phyloP scores from a whole-genome alignment of 2,329 filamentous ascomycete species.

The Gliomastix tumulicola region DNA sequence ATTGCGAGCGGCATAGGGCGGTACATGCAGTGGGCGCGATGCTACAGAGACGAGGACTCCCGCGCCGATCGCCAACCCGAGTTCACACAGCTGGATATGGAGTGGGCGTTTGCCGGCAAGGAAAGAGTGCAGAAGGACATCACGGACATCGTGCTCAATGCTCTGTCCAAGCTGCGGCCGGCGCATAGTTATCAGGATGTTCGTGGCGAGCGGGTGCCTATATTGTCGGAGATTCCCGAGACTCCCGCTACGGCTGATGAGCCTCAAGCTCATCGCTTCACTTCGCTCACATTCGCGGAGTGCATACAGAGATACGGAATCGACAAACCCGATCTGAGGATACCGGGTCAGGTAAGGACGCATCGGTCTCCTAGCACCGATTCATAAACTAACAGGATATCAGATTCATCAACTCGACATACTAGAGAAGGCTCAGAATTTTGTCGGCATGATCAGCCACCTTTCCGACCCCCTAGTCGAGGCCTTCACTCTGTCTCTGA shows the following conservation, averaged over 20 bases:
- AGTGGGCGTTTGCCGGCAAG: constrained; percentile 77
- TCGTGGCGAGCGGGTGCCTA: constrained; percentile 22
- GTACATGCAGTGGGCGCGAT: constrained; percentile 91
- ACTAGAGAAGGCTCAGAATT: constrained; percentile 47
- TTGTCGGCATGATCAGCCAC: constrained; percentile 68
- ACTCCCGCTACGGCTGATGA: neutral
- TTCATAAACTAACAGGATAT: neutral
- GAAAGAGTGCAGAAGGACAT: constrained; percentile 22
- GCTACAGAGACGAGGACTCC: constrained; percentile 92
- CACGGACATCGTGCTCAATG: constrained; percentile 22
- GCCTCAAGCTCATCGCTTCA: constrained; percentile 18
- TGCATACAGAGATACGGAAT: constrained; percentile 75
- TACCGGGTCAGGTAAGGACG: constrained; percentile 52
- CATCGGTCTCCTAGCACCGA: neutral
- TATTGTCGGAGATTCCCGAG: constrained; percentile 16
- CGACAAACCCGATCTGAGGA: constrained; percentile 87
- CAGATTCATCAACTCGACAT: constrained; percentile 57
- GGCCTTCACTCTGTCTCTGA: constrained; percentile 59
- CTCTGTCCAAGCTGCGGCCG: constrained; percentile 17
- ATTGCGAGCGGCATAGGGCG: constrained; percentile 80
- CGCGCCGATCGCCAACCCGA: constrained; percentile 91
- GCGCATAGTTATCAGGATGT: constrained; percentile 58
- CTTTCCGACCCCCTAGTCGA: constrained; percentile 67
- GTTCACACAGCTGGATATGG: constrained; percentile 79
- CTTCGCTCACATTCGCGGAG: constrained; percentile 25